These are phyloP conservation scores for Daldinia vernicosa DNA, from an alignment of 495 filamentous ascomycete species.

Conservation along the genomic window DNA sequence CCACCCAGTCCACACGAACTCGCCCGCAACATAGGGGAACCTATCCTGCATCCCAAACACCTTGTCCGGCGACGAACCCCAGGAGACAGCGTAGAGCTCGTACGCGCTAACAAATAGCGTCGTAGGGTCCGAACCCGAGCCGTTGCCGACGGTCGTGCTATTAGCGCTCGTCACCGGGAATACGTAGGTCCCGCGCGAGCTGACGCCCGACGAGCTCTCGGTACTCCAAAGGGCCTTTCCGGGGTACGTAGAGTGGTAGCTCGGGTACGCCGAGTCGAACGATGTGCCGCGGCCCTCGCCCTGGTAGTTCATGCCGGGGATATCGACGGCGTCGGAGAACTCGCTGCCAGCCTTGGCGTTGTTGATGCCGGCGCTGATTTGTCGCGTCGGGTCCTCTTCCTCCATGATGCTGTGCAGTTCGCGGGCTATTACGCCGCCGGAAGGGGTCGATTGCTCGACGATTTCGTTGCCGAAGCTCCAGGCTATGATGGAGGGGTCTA, in stretches of 20 bases:
- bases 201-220: constrained; percentile 55
- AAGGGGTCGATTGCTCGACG: constrained; percentile 47
- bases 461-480: constrained; percentile 63
- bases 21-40: constrained; percentile 54
- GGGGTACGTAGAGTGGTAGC: constrained; percentile 53
- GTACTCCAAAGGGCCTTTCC: constrained; percentile 56
- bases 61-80: constrained; percentile 58
- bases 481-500: constrained; percentile 57
- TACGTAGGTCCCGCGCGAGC: constrained; percentile 58
- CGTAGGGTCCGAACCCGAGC: constrained; percentile 41
- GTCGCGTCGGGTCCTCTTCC: constrained; percentile 55
- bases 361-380: constrained; percentile 53
- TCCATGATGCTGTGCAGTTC: constrained; percentile 49
- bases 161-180: constrained; percentile 56
- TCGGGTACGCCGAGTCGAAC: constrained; percentile 43
- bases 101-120: constrained; percentile 55
- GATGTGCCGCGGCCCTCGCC: constrained; percentile 55
- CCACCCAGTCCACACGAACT: constrained; percentile 63
- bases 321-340: constrained; percentile 51
- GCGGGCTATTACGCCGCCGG: constrained; percentile 44
- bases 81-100: constrained; percentile 54
- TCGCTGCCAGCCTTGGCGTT: constrained; percentile 42
- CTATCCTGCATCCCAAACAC: constrained; percentile 58
- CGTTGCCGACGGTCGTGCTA: constrained; percentile 39
- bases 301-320: constrained; percentile 61